Percentiles rank a stretch among this genome's conserved stretches.
These are phyloP conservation scores for Zygosaccharomyces sapae DNA, from an alignment of 1,139 yeast genomes.

Conservation along the genomic window DNA sequence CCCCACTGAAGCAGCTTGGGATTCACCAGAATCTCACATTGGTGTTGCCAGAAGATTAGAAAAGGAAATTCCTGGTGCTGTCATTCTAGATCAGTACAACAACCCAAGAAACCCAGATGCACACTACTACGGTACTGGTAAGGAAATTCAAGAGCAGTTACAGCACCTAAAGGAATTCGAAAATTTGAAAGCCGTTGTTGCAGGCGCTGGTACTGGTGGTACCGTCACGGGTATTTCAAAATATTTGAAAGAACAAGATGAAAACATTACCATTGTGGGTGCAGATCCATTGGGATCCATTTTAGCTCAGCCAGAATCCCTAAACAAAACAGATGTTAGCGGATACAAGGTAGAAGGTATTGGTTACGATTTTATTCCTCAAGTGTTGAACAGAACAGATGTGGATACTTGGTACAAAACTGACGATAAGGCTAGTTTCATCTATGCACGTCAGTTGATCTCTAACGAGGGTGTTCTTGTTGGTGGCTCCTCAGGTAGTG, in stretches of 20 bases:
- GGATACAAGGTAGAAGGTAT: conserved; percentile 86
- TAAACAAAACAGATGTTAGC: conserved; percentile 53
- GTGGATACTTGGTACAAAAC: conserved; percentile 86
- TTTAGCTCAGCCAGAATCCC: conserved; percentile 73
- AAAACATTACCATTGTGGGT: conserved; percentile 59
- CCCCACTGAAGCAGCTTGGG: conserved; percentile 96
- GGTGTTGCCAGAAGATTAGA: conserved; percentile 82
- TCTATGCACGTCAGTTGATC: conserved; percentile 77
- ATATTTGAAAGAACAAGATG: conserved; percentile 70
- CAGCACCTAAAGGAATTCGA: conserved; percentile 47
- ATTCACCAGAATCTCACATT: conserved; percentile 85
- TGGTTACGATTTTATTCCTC: conserved; percentile 86
- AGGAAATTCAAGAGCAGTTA: conserved; percentile 75
- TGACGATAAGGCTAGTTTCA: conserved; percentile 76
- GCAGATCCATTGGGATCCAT: conserved; percentile 90
- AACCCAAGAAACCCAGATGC: conserved; percentile 80
- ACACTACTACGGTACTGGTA: conserved; percentile 81
- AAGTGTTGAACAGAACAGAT: conserved; percentile 61
- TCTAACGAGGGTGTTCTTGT: conserved; percentile 83
- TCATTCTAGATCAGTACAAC: conserved; percentile 78
- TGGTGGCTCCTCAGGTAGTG: conserved; percentile 86
- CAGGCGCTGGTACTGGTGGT: conserved; percentile 92
- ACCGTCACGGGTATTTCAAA: conserved; percentile 83
- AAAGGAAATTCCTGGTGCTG: conserved; percentile 81
- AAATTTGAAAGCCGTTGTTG: conserved; percentile 68